phyloP scores from a whole-genome alignment of 805 yeast species.

The Yarrowia keelungensis region DNA sequence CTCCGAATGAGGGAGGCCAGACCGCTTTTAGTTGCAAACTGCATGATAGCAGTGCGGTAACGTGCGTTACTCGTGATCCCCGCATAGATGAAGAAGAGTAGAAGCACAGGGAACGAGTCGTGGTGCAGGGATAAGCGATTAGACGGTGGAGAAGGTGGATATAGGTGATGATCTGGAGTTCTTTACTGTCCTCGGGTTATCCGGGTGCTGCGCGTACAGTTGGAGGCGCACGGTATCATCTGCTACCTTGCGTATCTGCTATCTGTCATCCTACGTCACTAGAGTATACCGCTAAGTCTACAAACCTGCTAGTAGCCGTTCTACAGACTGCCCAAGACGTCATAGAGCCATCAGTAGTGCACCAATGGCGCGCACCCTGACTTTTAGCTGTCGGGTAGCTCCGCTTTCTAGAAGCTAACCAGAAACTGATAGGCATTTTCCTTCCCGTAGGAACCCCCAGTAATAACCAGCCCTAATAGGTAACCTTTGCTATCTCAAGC shows the following conservation, averaged over 20 bases:
- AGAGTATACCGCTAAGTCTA: no score
- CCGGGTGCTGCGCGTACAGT: background rate
- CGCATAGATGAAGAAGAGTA: constrained; percentile 3
- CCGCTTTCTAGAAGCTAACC: constrained; percentile 5
- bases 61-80: constrained; percentile 25
- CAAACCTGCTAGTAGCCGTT: no score
- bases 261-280: background rate
- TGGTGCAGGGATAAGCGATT: constrained; percentile 11
- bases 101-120: background rate
- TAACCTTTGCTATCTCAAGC: background rate
- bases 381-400: constrained; percentile 5
- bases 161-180: no score
- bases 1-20: constrained; percentile 28
- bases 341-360: background rate
- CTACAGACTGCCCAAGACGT: background rate
- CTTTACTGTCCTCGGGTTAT: background rate
- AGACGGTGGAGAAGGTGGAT: background rate
- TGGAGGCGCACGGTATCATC: background rate
- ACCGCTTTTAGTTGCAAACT: constrained; percentile 9
- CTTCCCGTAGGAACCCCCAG: constrained; percentile 3
- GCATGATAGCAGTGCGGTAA: constrained; percentile 31
- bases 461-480: constrained; percentile 4
- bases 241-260: background rate
- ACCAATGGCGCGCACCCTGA: background rate
- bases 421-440: constrained; percentile 12